A percentile compares a stretch with the other conserved stretches of the same genome.
Conservation (phyloP, 2,329 filamentous ascomycete genomes). For the Fusarium stilboides region DNA sequence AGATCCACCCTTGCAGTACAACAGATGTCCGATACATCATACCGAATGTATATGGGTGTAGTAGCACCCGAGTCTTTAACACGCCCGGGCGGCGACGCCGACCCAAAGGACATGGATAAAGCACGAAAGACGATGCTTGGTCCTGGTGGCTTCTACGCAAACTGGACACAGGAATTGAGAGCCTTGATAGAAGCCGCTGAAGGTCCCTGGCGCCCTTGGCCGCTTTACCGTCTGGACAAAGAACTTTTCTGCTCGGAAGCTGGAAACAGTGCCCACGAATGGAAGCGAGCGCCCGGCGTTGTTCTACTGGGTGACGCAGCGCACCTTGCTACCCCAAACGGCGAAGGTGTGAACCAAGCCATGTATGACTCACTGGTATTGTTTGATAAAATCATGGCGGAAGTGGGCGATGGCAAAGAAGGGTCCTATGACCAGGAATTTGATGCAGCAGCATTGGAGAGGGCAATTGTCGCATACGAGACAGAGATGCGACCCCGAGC, state of each 20-base stretch:
- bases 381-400: not conserved
- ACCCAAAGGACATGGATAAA: slow-evolving; percentile 6
- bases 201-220: slow-evolving; percentile 8
- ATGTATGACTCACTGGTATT: slow-evolving; percentile 12
- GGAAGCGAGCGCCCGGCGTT: not conserved
- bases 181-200: not conserved
- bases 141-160: not conserved
- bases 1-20: not conserved
- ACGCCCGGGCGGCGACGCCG: slow-evolving; percentile 3
- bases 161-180: not conserved
- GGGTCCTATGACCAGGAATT: not conserved
- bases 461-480: not conserved
- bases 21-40: slow-evolving; percentile 5
- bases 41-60: slow-evolving; percentile 11
- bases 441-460: not conserved
- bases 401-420: not conserved
- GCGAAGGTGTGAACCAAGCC: slow-evolving; percentile 14
- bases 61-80: not conserved
- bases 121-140: slow-evolving; percentile 6
- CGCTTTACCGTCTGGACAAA: slow-evolving; percentile 9
- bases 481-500: slow-evolving; percentile 4
- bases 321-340: slow-evolving; percentile 11
- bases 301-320: slow-evolving; percentile 7
- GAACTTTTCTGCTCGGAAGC: not conserved
- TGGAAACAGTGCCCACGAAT: fast-evolving